Percentiles rank a stretch among this genome's conserved stretches.
These are phyloP conservation scores for Calonectria honghensis DNA, from an alignment of 2,329 filamentous ascomycete genomes.

Conservation along the genomic window DNA sequence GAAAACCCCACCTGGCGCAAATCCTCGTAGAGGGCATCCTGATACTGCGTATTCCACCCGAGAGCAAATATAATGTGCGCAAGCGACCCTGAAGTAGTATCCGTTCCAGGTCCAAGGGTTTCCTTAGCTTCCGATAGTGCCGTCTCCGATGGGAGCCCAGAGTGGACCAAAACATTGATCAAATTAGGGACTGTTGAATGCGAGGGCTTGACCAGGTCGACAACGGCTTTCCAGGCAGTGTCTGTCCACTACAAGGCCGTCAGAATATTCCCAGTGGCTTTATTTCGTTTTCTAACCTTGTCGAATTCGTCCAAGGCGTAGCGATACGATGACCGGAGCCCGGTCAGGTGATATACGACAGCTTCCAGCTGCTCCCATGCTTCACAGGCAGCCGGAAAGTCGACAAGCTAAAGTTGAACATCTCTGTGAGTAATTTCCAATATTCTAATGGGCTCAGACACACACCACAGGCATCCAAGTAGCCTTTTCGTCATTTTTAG, in stretches of 20 bases:
- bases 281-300: slow-evolving; percentile 7
- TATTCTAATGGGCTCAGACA: neutral
- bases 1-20: slow-evolving; percentile 47
- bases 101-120: slow-evolving; percentile 57
- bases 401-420: slow-evolving; percentile 32
- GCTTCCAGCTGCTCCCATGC: slow-evolving; percentile 36
- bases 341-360: neutral
- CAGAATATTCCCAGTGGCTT: neutral
- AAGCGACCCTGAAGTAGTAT: slow-evolving; percentile 57
- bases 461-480: slow-evolving; percentile 55
- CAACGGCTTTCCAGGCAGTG: neutral
- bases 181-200: slow-evolving; percentile 41
- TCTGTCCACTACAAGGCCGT: neutral
- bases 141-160: slow-evolving; percentile 50
- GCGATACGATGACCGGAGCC: slow-evolving; percentile 29
- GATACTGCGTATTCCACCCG: slow-evolving; percentile 51
- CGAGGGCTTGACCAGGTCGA: neutral
- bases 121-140: slow-evolving; percentile 56
- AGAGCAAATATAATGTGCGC: slow-evolving; percentile 57
- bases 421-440: neutral
- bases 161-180: slow-evolving; percentile 47
- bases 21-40: slow-evolving; percentile 51
- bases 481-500: slow-evolving; percentile 56
- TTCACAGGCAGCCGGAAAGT: slow-evolving; percentile 37
- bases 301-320: slow-evolving; percentile 38